phyloP scores from a whole-genome alignment of 345 rosid species.

The Eucalyptus coolabah region DNA sequence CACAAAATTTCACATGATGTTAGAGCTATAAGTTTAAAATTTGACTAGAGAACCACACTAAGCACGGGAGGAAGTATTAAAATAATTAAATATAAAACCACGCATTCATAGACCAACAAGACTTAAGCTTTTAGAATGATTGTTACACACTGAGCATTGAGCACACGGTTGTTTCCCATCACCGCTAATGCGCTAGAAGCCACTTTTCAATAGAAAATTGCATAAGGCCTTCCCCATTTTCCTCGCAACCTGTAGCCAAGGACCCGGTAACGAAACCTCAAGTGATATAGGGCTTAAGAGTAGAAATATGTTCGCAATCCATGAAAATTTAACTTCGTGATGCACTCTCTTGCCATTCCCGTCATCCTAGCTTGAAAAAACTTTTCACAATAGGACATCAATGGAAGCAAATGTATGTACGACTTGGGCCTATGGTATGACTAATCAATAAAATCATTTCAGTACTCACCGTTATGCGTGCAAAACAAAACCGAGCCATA shows the following conservation, averaged over 20 bases:
- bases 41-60: no score
- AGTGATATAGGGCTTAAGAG: background rate
- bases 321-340: background rate
- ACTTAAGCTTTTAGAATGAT: no score
- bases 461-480: background rate
- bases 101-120: fast-evolving
- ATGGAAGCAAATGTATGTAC: background rate
- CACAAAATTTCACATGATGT: no score
- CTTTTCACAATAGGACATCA: background rate
- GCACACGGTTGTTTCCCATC: background rate
- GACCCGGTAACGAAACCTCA: background rate
- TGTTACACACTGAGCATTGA: background rate
- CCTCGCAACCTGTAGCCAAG: background rate
- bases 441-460: background rate
- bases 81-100: no score
- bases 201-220: background rate
- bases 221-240: background rate
- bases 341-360: no score
- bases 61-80: no score
- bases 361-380: no score
- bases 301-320: no score
- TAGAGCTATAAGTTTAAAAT: fast-evolving
- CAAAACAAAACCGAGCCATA: background rate
- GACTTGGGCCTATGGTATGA: background rate
- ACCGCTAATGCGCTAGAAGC: fast-evolving